phyloP scores from a whole-genome alignment of 768 basidiomycete genomes.

The Psilocybe cyanescens region DNA sequence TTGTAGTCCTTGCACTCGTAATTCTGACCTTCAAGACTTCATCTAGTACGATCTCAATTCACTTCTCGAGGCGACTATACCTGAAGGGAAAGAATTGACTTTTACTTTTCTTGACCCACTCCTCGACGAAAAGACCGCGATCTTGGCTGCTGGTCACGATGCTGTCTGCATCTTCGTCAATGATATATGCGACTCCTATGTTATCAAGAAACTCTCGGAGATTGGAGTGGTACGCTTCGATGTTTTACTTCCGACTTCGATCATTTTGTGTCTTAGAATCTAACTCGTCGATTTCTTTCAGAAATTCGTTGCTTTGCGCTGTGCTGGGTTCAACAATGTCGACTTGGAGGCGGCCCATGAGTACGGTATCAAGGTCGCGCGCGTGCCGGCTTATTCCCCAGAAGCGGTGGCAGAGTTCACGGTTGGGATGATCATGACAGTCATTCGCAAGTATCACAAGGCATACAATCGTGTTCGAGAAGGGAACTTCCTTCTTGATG shows the following conservation, averaged over 20 bases:
- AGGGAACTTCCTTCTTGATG: conserved; percentile 49
- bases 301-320: conserved; percentile 45
- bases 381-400: conserved; percentile 47
- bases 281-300: conserved; percentile 13
- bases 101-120: conserved; percentile 43
- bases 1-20: not conserved
- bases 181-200: conserved; percentile 39
- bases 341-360: conserved; percentile 35
- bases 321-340: conserved; percentile 48
- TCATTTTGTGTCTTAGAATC: not conserved
- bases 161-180: conserved; percentile 49
- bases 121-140: conserved; percentile 37
- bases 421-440: conserved; percentile 49
- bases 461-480: conserved; percentile 48
- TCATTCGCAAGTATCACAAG: conserved; percentile 50
- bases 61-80: conserved; percentile 28
- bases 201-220: conserved; percentile 33
- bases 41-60: conserved; percentile 41
- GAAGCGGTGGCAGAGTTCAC: conserved; percentile 49
- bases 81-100: conserved; percentile 29
- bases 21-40: not conserved
- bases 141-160: conserved; percentile 39
- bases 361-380: conserved; percentile 39
- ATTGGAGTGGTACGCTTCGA: conserved; percentile 37
- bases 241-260: not conserved